phyloP scores from a whole-genome alignment of 305 asterid genomes.

The Withania somnifera region DNA sequence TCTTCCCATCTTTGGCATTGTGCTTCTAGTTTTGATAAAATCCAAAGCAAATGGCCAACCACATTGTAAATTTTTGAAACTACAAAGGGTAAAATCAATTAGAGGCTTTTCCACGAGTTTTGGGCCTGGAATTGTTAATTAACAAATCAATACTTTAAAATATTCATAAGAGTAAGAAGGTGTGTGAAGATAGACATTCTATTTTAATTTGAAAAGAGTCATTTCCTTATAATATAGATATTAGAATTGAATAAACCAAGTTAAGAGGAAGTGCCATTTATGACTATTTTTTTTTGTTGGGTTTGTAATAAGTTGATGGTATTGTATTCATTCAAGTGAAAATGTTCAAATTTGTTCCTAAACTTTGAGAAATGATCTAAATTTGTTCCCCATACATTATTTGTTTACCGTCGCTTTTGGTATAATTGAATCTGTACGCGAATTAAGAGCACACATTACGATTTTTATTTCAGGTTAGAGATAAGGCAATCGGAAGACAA shows the following conservation, averaged over 20 bases:
- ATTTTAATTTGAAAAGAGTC: not conserved
- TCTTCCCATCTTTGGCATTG: not conserved
- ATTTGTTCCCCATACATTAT: not conserved
- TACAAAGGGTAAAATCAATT: not conserved
- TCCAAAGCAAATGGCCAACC: not conserved
- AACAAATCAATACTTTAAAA: not conserved
- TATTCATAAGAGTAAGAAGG: not conserved
- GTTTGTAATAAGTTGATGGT: not conserved
- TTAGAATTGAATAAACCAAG: not conserved
- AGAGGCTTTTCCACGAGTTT: not conserved
- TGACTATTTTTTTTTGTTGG: too few species aligned
- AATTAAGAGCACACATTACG: too few species aligned
- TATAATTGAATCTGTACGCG: too few species aligned
- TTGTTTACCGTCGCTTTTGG: too few species aligned
- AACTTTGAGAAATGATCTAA: not conserved
- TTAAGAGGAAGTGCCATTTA: too few species aligned
- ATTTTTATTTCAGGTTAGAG: too few species aligned
- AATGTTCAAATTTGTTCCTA: not conserved
- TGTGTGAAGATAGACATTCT: not conserved
- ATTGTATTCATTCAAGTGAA: not conserved
- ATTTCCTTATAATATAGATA: not conserved
- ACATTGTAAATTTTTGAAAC: not conserved
- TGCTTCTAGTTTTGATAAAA: not conserved
- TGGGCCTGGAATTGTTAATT: not conserved
- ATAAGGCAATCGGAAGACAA: too few species aligned